Evolutionary conservation across 1,284 basidiomycete genomes (phyloP).

Genomic region (Hymenochaete sp.): DNA sequence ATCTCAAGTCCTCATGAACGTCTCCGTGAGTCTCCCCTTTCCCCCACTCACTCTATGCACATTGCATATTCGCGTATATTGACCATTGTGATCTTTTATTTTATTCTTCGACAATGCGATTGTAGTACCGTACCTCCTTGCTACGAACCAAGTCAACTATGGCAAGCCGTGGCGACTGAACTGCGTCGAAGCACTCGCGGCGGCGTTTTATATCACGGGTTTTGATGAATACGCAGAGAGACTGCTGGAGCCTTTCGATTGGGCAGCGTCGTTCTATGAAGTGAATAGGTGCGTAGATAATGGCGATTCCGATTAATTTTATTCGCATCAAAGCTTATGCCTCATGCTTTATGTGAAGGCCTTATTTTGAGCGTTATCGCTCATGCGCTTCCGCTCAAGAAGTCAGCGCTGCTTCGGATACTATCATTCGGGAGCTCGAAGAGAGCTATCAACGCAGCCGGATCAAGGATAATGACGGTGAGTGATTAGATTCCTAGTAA

Average conservation of each 20-base stretch:
- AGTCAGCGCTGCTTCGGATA: slow-evolving; percentile 57
- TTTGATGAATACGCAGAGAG: slow-evolving; percentile 73
- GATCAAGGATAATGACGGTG: slow-evolving; percentile 1
- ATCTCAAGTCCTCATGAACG: slow-evolving; percentile 91
- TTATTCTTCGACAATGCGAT: not conserved
- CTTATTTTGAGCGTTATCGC: slow-evolving; percentile 64
- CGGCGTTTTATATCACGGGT: slow-evolving; percentile 86
- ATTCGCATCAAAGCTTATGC: no score
- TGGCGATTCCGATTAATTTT: not conserved
- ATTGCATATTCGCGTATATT: slow-evolving; percentile 41
- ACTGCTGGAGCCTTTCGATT: slow-evolving; percentile 73
- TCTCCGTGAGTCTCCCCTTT: slow-evolving; percentile 49
- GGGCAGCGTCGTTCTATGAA: slow-evolving; percentile 79
- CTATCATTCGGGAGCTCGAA: slow-evolving; percentile 70
- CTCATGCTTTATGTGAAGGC: no score
- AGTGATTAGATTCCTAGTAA: no score
- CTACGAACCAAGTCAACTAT: slow-evolving; percentile 92
- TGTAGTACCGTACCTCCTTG: slow-evolving; percentile 84
- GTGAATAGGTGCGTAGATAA: slow-evolving; percentile 64
- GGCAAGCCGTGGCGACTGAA: slow-evolving; percentile 89
- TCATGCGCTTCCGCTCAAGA: slow-evolving; percentile 61
- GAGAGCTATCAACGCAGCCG: slow-evolving; percentile 36
- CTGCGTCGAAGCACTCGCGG: slow-evolving; percentile 89
- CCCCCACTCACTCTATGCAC: not conserved
- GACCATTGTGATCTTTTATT: no score